Percentiles rank a stretch among this genome's conserved stretches.
phyloP scores from a whole-genome alignment of 2,329 filamentous ascomycete species.

The Davidsoniella eucalypti region DNA sequence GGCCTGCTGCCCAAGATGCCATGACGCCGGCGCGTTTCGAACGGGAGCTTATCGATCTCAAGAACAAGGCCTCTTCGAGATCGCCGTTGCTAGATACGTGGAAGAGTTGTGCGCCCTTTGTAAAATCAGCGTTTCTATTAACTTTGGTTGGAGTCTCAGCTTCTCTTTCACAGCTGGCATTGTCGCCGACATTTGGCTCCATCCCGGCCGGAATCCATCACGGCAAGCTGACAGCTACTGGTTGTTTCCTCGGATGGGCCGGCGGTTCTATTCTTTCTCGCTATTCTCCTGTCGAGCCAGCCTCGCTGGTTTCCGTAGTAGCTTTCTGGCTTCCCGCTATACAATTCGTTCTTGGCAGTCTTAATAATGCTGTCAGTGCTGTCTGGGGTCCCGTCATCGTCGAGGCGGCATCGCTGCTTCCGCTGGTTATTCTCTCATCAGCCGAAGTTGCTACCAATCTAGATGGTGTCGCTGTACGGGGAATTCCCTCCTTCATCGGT shows the following conservation, averaged over 20 bases:
- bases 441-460: conserved; percentile 43
- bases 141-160: conserved; percentile 46
- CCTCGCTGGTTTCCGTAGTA: conserved; percentile 49
- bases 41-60: conserved; percentile 35
- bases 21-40: conserved; percentile 37
- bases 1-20: conserved; percentile 16
- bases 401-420: conserved; percentile 57
- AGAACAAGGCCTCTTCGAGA: conserved; percentile 25
- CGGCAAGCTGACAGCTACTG: conserved; percentile 44
- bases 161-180: conserved; percentile 54
- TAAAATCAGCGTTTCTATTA: conserved; percentile 24
- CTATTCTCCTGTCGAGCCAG: conserved; percentile 31
- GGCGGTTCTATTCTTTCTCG: conserved; percentile 41
- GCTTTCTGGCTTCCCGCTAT: conserved; percentile 58
- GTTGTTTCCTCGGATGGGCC: conserved; percentile 56
- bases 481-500: conserved; percentile 38
- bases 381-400: conserved; percentile 59
- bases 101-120: conserved; percentile 19
- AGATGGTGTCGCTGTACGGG: conserved; percentile 23
- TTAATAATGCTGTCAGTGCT: conserved; percentile 49
- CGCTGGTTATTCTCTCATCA: conserved; percentile 46
- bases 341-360: conserved; percentile 54
- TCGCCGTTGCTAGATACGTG: conserved; percentile 20
- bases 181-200: conserved; percentile 79
- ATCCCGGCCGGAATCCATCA: conserved; percentile 65